Base-by-base conservation (phyloP, 768 basidiomycete genomes). In the Gloeopeniophorella convolvens region DNA sequence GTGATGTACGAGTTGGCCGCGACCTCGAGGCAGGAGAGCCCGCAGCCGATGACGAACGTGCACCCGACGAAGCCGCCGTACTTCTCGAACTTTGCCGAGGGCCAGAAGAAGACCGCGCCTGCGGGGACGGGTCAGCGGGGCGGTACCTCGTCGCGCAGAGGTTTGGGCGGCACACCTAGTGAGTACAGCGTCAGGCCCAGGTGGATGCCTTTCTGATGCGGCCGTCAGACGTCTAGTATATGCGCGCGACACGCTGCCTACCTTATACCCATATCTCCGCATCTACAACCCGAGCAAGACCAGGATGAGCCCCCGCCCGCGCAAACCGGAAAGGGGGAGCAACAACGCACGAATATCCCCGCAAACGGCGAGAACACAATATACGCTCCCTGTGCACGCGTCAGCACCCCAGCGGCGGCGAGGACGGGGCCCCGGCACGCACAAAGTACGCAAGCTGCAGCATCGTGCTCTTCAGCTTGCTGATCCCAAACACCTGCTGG, bases 1-100 rank as follows among this genome's bases (percentile, higher is more conserved):
- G 83, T 66, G 55, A 87, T 83, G 66, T 88, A 86, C n/a, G 84
- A 84, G 66, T 89, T 89, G 35, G 85, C 86, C 1, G 85, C 80
- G 15, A 85, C 83, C 65, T 84, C 82, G 36, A 85, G 69, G 26
- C 78, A 76, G 9, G 77, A 71, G 6, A 88, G 72, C 33, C 87
- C 87, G 55, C 80, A 82, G 2, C 79, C 79, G 45, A 82, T 83
- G 41, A 83, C 76, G 61, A 81, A 83, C 1, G 85, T 87, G 62
- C 80, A 81, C 21, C 80, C 80, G 27, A 88, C 82, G 60, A 88
- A 87, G 18, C 84, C 85, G 26, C 78, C 80, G 50, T 83, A 88
- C 58, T 74, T 79, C 45, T 70, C 69, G 61, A 73, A 86, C 58
- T 74, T 78, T 31, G 85, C 83, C 34, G 80, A 82, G 15, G 84